phyloP scores from a whole-genome alignment of 345 rosid species.

The Pugionium dolabratum region DNA sequence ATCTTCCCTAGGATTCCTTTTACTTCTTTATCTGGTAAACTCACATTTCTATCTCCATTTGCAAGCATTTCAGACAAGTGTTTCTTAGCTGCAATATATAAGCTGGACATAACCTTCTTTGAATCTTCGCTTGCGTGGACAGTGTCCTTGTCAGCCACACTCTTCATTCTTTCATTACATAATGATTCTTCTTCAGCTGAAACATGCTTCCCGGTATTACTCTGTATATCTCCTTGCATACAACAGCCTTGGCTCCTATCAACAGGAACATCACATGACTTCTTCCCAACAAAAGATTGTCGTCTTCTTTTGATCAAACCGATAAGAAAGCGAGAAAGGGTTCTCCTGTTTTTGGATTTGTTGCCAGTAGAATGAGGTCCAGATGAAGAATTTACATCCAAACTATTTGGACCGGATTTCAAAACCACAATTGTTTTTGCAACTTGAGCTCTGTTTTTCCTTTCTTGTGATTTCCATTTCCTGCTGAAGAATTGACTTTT shows the following conservation, averaged over 20 bases:
- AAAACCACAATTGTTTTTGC: constrained; percentile 67
- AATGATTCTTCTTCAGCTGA: constrained; percentile 50
- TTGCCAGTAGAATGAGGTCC: constrained; percentile 48
- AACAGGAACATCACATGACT: constrained; percentile 49
- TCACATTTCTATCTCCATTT: constrained; percentile 51
- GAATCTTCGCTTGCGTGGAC: constrained; percentile 42
- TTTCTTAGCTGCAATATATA: constrained; percentile 88
- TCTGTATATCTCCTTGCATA: constrained; percentile 35
- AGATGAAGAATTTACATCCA: constrained; percentile 39
- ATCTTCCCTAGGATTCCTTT: constrained; percentile 76
- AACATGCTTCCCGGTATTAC: constrained; percentile 46
- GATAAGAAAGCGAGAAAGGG: constrained; percentile 44
- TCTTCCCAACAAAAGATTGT: constrained; percentile 50
- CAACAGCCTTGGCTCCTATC: constrained; percentile 32
- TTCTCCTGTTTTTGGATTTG: constrained; percentile 61
- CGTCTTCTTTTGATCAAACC: constrained; percentile 49
- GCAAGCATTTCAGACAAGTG: constrained; percentile 86
- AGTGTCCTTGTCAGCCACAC: constrained; percentile 39
- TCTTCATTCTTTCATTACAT: neutral
- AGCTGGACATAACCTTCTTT: constrained; percentile 53
- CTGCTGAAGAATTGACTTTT: constrained; percentile 49
- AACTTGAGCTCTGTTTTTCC: constrained; percentile 53
- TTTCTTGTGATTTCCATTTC: constrained; percentile 51
- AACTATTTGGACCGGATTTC: constrained; percentile 53
- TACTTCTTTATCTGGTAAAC: constrained; percentile 49